Base-by-base conservation (phyloP, 257 asterid species). In the Solanum paucissectum region DNA sequence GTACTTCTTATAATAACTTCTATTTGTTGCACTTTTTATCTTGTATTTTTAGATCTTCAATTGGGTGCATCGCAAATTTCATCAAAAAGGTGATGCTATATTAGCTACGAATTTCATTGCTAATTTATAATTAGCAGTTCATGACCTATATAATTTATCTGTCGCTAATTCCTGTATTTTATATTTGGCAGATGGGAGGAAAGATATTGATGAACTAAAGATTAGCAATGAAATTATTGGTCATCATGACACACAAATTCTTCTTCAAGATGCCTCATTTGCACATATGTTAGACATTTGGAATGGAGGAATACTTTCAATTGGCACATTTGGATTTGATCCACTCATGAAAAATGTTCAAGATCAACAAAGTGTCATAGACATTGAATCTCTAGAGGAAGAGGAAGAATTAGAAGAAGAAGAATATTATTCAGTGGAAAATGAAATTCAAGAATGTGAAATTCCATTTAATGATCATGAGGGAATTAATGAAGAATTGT, bases 21-120 rank as follows among this genome's bases (percentile, higher is more conserved):
- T 62, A 16, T 68, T 13, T 68, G 75, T 46, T 81, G 55, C 23
- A 79, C 36, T 42, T 27, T 79, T 25, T 27, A 55, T 27, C 87
- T 33, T 33, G 36, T 25, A 12, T 44, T 40, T 74, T n/a, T 90
- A 95, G 98, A 94, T 95, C 93, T 95, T 95, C 92, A 94, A 92
- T 75, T 95, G 98, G 98, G 94, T 95, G 90, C 96, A 95, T 89
- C 95, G 96, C 79, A 94, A 91, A 89, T 88, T 92, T 58, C 49
- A 86, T 87, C 91, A 87, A 27, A 93, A 91, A 93, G 98, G 98
- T 93, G 89, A 37, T 13, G 7, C 60, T 86, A 18, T 55, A 18
- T 52, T 55, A 55, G 4, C 64, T 3, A 18, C n/a, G 1, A 29
- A 69, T 13, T 33, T 9, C 44, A 0, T 73, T 3, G 7, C 7